phyloP scores from a whole-genome alignment of 352 stramenopile species.

The Globisporangium lucens region DNA sequence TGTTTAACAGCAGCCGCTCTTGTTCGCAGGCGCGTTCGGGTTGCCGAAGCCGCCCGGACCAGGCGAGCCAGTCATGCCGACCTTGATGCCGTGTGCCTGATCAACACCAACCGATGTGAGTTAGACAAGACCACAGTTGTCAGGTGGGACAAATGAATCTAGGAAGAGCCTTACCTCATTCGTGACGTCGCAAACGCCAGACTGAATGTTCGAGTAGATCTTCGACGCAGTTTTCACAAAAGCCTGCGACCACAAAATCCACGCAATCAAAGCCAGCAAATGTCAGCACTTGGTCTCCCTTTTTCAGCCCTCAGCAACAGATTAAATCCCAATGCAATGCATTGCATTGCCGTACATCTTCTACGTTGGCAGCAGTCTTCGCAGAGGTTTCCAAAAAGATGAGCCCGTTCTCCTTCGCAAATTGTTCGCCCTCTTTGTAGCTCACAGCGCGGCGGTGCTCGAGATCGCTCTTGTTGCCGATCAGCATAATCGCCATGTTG shows the following conservation, averaged over 20 bases:
- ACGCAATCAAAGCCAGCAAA: background rate
- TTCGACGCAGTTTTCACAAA: conserved; percentile 96
- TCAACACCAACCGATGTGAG: background rate
- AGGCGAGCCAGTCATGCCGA: conserved; percentile 82
- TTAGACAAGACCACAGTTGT: background rate
- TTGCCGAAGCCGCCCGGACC: conserved; percentile 78
- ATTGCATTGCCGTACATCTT: conserved; percentile 75
- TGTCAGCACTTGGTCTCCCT: background rate
- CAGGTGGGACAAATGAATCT: background rate
- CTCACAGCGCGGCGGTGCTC: conserved; percentile 94
- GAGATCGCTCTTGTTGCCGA: conserved; percentile 98
- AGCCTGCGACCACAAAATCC: conserved; percentile 43
- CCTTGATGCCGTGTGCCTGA: conserved; percentile 87
- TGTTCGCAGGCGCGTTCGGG: conserved; percentile 60
- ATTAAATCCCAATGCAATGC: background rate
- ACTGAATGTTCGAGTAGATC: conserved; percentile 96
- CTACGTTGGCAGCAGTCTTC: conserved; percentile 98
- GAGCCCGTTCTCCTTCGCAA: conserved; percentile 99
- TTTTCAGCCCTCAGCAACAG: background rate
- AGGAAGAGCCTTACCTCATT: conserved; percentile 75
- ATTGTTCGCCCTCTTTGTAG: conserved; percentile 97
- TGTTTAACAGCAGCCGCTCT: conserved; percentile 76
- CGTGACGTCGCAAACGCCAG: conserved; percentile 92
- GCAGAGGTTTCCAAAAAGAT: conserved; percentile 99
- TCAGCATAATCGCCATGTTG: conserved; percentile 99